Evolutionary conservation across 1,284 basidiomycete species (phyloP).

Genomic region (Xerocomus minutiporus): DNA sequence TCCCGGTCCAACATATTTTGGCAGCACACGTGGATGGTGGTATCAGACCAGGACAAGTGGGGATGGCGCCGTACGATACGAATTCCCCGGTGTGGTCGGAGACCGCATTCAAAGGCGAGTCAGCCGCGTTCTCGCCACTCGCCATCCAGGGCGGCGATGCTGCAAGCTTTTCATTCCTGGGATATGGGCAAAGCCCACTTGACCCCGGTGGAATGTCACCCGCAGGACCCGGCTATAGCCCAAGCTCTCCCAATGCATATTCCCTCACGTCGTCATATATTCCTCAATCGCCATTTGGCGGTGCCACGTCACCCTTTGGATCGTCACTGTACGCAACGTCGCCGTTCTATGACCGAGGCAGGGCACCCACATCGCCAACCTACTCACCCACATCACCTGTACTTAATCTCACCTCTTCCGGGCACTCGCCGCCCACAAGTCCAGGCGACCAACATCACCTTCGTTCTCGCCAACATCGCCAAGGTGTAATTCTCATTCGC

Average conservation of each 20-base stretch:
- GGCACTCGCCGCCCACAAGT: slow-evolving; percentile 79
- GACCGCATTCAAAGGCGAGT: too few relatives aligned
- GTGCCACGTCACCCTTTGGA: slow-evolving; percentile 77
- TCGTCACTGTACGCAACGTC: slow-evolving; percentile 77
- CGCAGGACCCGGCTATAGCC: slow-evolving; percentile 72
- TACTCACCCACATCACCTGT: slow-evolving; percentile 84
- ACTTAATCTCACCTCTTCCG: slow-evolving; percentile 75
- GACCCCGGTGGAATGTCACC: slow-evolving; percentile 78
- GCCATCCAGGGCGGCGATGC: too few relatives aligned
- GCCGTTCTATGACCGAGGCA: slow-evolving; percentile 69
- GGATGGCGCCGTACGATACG: slow-evolving; percentile 89
- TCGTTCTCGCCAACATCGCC: slow-evolving; percentile 85
- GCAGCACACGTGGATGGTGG: slow-evolving; percentile 80
- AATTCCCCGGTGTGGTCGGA: too few relatives aligned
- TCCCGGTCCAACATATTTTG: slow-evolving; percentile 84
- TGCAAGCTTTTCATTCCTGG: too few relatives aligned
- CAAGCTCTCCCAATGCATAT: slow-evolving; percentile 78
- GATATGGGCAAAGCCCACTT: slow-evolving; percentile 78
- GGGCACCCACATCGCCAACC: slow-evolving; percentile 72
- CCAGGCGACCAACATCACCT: slow-evolving; percentile 81
- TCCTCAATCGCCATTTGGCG: slow-evolving; percentile 78
- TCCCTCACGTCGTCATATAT: slow-evolving; percentile 87
- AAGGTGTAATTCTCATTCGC: slow-evolving; percentile 78
- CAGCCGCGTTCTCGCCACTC: too few relatives aligned
- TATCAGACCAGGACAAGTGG: slow-evolving; percentile 86